Evolutionary conservation across 1,284 basidiomycete genomes (phyloP), one percentile per base, ranked within the genome.

Genomic region (Trichosporon sp.): DNA sequence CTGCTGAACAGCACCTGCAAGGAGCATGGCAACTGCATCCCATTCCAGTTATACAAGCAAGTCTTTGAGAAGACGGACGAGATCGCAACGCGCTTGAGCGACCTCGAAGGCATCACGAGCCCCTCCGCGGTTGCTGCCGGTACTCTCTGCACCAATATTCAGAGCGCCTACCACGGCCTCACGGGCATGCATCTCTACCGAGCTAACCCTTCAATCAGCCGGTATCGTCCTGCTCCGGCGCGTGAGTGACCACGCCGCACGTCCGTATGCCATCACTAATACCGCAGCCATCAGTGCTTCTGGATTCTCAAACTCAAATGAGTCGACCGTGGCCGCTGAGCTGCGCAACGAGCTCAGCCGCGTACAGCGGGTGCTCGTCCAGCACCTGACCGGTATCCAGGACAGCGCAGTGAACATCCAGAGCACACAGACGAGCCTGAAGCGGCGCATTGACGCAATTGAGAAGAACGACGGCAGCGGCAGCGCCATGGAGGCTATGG

Each of bases 381-480:
- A 54, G 19, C 51, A 54, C 5, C 51, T 54, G 1, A 11, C n/a
- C 19, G 51, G 51, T 7, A 54, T 54, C 7, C 51, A 54, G 51
- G 4, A 19, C 51, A 54, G 51, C 51, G 51, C 51, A 4, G 14
- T 54, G 51, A 16, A 54, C 4, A 54, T 54, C 10, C 19, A 54
- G 51, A 54, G 6, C 51, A 54, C 51, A 19, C 51, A 54, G 21
- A 54, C 51, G 19, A 54, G 51, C 19, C 51, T 54, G 51, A 54
- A 54, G 21, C 51, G 51, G 19, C 51, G 51, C 19, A 54, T 54
- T 19, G 51, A 54, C 11, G 21, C 51, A 19, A 19, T 54, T 6
- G 51, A 54, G 51, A 54, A 54, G 19, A 54, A 54, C 8, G 51
- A 26, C 19, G n/a, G 8, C 51, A 6, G 7, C 51, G 8, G 19